phyloP scores from a whole-genome alignment of 768 basidiomycete species.

The Coprinopsis strossmayeri region DNA sequence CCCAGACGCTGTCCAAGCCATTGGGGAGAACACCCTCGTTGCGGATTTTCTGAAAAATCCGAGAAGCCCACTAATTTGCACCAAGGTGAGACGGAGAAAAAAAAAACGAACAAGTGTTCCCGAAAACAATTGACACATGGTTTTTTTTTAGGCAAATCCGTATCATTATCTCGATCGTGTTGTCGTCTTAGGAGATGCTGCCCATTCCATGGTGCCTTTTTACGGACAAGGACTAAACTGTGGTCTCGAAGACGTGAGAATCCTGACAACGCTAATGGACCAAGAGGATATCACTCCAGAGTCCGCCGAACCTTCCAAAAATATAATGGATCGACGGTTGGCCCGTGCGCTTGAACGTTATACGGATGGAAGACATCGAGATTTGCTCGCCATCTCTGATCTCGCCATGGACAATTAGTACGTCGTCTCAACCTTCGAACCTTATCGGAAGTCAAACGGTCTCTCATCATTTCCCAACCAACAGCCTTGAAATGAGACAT shows the following conservation, averaged over 20 bases:
- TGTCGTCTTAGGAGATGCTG: constrained; percentile 88
- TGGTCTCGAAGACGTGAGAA: constrained; percentile 93
- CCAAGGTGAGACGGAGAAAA: constrained; percentile 59
- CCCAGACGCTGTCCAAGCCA: constrained; percentile 79
- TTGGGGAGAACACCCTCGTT: constrained; percentile 74
- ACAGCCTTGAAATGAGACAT: constrained; percentile 91
- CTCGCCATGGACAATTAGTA: constrained; percentile 97
- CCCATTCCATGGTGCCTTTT: constrained; percentile 98
- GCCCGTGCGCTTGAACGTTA: constrained; percentile 69
- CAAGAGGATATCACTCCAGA: constrained; percentile 55
- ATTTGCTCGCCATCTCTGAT: constrained; percentile 85
- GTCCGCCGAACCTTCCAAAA: constrained; percentile 22
- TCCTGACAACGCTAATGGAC: constrained; percentile 70
- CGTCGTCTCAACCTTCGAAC: constrained; percentile 30
- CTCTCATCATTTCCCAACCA: constrained; percentile 14
- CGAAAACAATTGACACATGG: constrained; percentile 15
- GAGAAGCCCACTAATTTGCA: constrained; percentile 83
- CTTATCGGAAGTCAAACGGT: constrained; percentile 15
- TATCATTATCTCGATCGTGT: constrained; percentile 89
- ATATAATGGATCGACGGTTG: constrained; percentile 48
- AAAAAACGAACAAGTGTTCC: constrained; percentile 15
- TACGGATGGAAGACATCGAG: constrained; percentile 76
- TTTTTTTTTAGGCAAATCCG: constrained; percentile 57
- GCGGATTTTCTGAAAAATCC: constrained; percentile 81
- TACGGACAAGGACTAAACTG: constrained; percentile 97